Base-by-base conservation (phyloP, 768 basidiomycete genomes). In the Suillus subluteus region DNA sequence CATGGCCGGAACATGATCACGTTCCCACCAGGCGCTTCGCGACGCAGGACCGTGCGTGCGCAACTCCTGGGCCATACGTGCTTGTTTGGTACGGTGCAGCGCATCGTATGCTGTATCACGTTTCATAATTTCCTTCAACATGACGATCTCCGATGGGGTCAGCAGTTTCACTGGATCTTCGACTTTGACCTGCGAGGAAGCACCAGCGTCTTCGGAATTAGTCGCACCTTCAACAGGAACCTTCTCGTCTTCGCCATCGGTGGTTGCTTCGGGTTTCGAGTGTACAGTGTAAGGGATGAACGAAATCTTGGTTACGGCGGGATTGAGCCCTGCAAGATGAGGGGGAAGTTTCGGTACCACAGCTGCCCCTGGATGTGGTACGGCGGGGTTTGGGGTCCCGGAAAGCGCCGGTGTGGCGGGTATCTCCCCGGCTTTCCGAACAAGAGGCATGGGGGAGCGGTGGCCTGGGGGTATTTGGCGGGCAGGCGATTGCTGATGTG, bases 1-100 rank as follows among this genome's bases (percentile, higher is more conserved):
- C 71, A 77, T 62, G 72, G 77, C 81, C 68, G 72, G 64, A 62
- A 75, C 76, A 67, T 65, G 74, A 69, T 85, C 87, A 73, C 85
- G 86, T 78, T 91, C 89, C 83, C 87, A 90, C 89, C 90, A 91
- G 70, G 80, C 81, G 8, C 80, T 72, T 41, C 79, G 74, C 55
- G 79, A 79, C 62, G 80, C 84, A 30, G 83, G 80, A 40, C 83
- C 76, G 5, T 80, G 82, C 2, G 72, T 73, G 43, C 81, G 78
- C 48, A 83, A 66, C 77, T 90, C 91, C 40, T 82, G 82, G 23
- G 72, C 70, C 82, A 86, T 84, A 32, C 86, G 80, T 23, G 80
- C 80, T 64, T 84, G 82, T 83, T 87, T 88, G 59, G 75, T 76
- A 62, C 82, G 81, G 67, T 80, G 82, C 8, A 79, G 72, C 6